Percentiles rank a stretch among this genome's conserved stretches.
These are phyloP conservation scores for Ciborinia camelliae DNA, from an alignment of 2,329 filamentous ascomycete species.

Conservation along the genomic window DNA sequence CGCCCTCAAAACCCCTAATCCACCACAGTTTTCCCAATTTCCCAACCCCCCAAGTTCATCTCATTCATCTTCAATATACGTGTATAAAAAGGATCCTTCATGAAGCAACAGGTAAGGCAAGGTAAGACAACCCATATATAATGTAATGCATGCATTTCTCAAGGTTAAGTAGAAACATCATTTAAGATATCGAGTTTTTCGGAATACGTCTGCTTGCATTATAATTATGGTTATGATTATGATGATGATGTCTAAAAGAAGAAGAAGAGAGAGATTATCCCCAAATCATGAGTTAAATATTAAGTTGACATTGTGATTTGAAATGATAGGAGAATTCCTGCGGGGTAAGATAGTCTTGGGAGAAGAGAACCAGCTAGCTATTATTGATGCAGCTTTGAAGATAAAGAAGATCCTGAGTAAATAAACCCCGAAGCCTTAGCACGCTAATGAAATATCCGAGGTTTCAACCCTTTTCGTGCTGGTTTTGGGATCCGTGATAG, in stretches of 20 bases:
- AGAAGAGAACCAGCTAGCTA: too few relatives aligned
- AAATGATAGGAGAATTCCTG: too few relatives aligned
- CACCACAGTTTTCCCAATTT: slow-evolving; percentile 35
- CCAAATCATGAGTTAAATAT: background rate
- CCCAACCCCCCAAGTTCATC: too few relatives aligned
- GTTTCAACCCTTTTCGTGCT: slow-evolving; percentile 34
- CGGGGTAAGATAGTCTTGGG: too few relatives aligned
- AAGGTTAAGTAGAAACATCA: too few relatives aligned
- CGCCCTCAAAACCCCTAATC: slow-evolving; percentile 35
- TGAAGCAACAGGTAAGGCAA: slow-evolving; percentile 27
- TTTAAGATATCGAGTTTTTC: slow-evolving; percentile 33
- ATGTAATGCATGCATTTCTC: slow-evolving; percentile 40
- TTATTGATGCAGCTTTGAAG: background rate
- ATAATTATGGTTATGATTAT: too few relatives aligned
- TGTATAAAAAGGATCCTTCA: slow-evolving; percentile 35
- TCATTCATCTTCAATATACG: slow-evolving; percentile 35
- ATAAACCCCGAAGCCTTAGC: slow-evolving; percentile 26
- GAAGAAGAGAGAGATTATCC: background rate
- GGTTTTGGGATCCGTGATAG: slow-evolving; percentile 33
- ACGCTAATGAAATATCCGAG: slow-evolving; percentile 34
- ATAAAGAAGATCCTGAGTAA: too few relatives aligned
- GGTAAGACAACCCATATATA: slow-evolving; percentile 39
- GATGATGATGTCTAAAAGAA: too few relatives aligned
- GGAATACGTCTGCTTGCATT: too few relatives aligned
- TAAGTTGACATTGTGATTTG: too few relatives aligned